Base-by-base conservation (phyloP, 306 rosid species). In the Rosa persica region DNA sequence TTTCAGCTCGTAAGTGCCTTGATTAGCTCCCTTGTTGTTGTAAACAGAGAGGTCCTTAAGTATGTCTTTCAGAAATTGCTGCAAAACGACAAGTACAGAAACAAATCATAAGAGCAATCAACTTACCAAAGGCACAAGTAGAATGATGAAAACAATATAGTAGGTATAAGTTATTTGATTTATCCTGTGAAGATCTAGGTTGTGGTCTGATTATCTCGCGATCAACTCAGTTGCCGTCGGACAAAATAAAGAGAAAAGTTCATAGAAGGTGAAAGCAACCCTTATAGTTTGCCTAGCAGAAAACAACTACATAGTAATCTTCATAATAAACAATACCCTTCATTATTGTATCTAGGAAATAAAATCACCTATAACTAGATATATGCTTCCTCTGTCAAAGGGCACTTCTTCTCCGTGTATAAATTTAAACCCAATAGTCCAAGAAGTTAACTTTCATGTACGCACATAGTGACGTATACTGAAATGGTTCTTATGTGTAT, bases 21-120 rank as follows among this genome's bases (percentile, higher is more conserved):
- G 97, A 80, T 89, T 88, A 76, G 88, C 76, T 83, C 98, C 98
- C 80, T 89, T 92, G 92, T 90, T 90, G 87, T 92, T 92, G 92
- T 94, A 92, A 82, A 89, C 84, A 80, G 96, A 90, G 0, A 94
- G 90, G 4, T 94, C 93, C 85, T 90, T 94, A 5, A 94, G 93
- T 74, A 92, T 82, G 87, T 94, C 97, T 87, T 90, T 94, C 86
- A 94, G 83, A 85, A 87, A 94, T 92, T 92, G 98, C 96, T 92
- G 93, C 96, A 86, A 67, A 80, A 25, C 19, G 76, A 78, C 34
- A 79, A 68, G 27, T 42, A 39, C 49, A 71, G 17, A 54, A 76
- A 20, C 51, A 52, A 79, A 79, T 68, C 65, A 38, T 72, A 78
- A 58, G 34, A 81, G 16, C 44, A 11, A n/a, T 12, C 34, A 57